Conservation (phyloP, 371 early-diverging fungal genomes). For the Rhizopus microsporus region DNA sequence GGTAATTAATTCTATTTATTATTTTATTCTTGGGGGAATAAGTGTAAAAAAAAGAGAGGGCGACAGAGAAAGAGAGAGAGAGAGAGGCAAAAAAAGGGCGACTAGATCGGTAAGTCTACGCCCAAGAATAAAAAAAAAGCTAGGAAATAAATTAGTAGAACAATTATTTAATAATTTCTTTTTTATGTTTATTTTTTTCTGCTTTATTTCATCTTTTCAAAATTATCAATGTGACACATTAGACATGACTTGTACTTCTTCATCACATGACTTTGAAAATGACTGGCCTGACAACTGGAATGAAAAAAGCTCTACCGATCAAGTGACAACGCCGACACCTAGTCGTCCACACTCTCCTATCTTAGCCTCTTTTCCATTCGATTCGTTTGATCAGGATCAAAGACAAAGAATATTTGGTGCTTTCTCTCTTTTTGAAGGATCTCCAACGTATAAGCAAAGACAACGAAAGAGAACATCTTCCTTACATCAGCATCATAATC, state of each 20-base stretch:
- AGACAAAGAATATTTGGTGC: constrained; percentile 48
- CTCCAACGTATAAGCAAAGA: constrained; percentile 67
- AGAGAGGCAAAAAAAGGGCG: not conserved
- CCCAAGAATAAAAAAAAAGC: constrained; percentile 7
- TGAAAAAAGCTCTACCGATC: not conserved
- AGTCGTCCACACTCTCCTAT: not conserved
- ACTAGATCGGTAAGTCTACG: not conserved
- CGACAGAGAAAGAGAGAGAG: not conserved
- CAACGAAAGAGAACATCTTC: constrained; percentile 57
- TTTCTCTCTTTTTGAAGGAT: constrained; percentile 65
- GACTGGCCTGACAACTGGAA: not conserved
- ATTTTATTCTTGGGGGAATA: not conserved
- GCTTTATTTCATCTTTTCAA: not conserved
- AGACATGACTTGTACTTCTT: constrained; percentile 9
- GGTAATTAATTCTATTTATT: constrained; percentile 21
- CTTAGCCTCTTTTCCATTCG: not conserved
- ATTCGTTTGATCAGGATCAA: constrained; percentile 9
- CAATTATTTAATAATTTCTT: constrained; percentile 10
- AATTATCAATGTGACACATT: constrained; percentile 3
- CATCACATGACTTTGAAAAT: constrained; percentile 7
- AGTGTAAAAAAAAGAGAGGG: too few relatives aligned
- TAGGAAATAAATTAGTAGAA: not conserved
- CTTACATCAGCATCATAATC: constrained; percentile 13
- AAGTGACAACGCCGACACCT: too few relatives aligned
- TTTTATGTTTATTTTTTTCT: constrained; percentile 7